Evolutionary conservation across 306 rosid species (phyloP).

Genomic region (Purshia tridentata): DNA sequence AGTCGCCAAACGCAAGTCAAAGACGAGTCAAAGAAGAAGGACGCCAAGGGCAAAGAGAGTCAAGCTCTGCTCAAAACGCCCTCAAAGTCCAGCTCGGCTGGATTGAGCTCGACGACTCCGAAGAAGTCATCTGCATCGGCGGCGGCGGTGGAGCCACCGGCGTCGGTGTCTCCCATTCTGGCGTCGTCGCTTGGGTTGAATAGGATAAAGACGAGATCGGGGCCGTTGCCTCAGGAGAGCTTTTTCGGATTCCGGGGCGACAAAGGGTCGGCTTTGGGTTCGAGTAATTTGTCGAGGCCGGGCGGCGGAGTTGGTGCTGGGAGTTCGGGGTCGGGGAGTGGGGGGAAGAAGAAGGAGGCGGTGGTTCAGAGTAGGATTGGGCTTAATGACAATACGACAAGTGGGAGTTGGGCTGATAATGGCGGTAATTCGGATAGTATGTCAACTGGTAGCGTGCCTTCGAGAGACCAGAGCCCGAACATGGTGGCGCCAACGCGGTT

Average conservation of each 20-base stretch:
- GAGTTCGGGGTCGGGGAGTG: conserved; percentile 30
- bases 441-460: conserved; percentile 51
- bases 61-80: conserved; percentile 35
- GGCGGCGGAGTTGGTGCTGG: conserved; percentile 27
- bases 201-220: conserved; percentile 94
- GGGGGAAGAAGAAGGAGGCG: conserved; percentile 56
- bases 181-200: conserved; percentile 90
- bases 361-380: conserved; percentile 42
- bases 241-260: conserved; percentile 79
- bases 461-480: conserved; percentile 67
- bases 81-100: conserved; percentile 22
- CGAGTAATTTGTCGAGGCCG: conserved; percentile 67
- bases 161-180: conserved; percentile 85
- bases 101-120: conserved; percentile 24
- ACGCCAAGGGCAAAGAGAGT: conserved; percentile 46
- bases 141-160: conserved; percentile 16
- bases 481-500: conserved; percentile 56
- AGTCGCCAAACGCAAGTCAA: conserved; percentile 43
- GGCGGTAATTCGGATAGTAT: conserved; percentile 54
- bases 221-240: conserved; percentile 98
- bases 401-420: conserved; percentile 49
- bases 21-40: conserved; percentile 57
- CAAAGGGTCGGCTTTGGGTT: conserved; percentile 52
- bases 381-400: conserved; percentile 42
- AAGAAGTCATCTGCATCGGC: conserved; percentile 32